A percentile compares a stretch with the other conserved stretches of the same genome.
Conservation (phyloP, 2,329 filamentous ascomycete species). For the Trichoderma breve region DNA sequence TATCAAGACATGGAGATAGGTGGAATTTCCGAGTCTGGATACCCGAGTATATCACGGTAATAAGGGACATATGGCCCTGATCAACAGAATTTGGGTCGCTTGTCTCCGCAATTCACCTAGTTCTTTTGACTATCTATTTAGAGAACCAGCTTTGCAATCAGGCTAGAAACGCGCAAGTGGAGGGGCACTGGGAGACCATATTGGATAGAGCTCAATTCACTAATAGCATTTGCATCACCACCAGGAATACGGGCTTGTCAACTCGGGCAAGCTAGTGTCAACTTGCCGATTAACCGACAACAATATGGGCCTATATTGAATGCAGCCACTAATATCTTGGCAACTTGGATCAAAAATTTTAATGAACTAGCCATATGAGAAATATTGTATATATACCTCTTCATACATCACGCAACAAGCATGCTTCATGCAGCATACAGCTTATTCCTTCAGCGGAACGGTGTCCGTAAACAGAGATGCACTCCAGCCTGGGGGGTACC, state of each 20-base stretch:
- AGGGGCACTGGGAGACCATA: neutral
- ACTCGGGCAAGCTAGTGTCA: neutral
- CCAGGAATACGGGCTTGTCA: neutral
- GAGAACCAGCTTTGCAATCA: neutral
- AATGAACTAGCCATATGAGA: neutral
- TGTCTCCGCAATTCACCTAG: neutral
- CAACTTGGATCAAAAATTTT: neutral
- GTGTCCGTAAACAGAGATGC: neutral
- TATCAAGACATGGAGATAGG: constrained; percentile 8
- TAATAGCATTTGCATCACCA: neutral
- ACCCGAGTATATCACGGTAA: neutral
- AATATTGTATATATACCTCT: neutral
- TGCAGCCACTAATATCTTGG: neutral
- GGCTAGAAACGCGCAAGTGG: neutral
- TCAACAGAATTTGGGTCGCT: neutral
- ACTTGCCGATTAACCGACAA: too few relatives aligned
- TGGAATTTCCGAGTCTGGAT: neutral
- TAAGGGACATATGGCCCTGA: neutral
- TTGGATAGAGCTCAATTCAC: too few relatives aligned
- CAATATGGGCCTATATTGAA: neutral
- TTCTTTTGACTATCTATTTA: neutral
- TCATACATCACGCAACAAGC: neutral
- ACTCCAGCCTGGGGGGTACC: constrained; percentile 6
- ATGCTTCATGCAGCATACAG: neutral
- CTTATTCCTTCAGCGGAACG: neutral